Evolutionary conservation across 345 rosid species (phyloP).

Genomic region (Eucalyptus shirleyi): DNA sequence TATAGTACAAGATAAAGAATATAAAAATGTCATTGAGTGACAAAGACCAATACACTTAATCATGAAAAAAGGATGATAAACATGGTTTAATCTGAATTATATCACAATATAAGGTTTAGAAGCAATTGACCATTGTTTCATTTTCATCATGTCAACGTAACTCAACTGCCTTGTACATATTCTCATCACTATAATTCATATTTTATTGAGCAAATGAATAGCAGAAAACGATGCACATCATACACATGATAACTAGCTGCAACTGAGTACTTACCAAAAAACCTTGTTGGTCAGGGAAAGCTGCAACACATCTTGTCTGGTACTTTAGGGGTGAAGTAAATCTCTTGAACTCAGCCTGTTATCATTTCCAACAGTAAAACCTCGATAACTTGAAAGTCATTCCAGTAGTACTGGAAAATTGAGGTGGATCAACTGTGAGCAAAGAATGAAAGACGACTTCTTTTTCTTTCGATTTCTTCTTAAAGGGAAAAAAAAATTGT

Average conservation of each 20-base stretch:
- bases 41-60: not conserved
- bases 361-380: not conserved
- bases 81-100: not conserved
- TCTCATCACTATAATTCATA: not conserved
- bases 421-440: not conserved
- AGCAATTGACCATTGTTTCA: not conserved
- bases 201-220: not conserved
- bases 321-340: conserved; percentile 79
- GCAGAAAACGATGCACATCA: not conserved
- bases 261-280: conserved; percentile 48
- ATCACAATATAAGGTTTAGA: not conserved
- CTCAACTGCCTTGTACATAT: not conserved
- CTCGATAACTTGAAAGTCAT: not conserved
- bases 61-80: not conserved
- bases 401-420: not conserved
- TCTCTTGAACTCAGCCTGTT: conserved; percentile 83
- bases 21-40: not conserved
- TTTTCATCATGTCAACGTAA: not conserved
- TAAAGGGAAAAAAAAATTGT: not conserved
- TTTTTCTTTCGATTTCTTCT: not conserved
- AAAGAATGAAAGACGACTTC: not conserved
- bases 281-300: conserved; percentile 99
- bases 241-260: not conserved
- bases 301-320: conserved; percentile 95
- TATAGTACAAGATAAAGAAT: not conserved